A percentile compares a stretch with the other conserved stretches of the same genome.
These are phyloP conservation scores for Paramecium sonneborni DNA, from an alignment of 73 alveolate genomes.

Conservation along the genomic window DNA sequence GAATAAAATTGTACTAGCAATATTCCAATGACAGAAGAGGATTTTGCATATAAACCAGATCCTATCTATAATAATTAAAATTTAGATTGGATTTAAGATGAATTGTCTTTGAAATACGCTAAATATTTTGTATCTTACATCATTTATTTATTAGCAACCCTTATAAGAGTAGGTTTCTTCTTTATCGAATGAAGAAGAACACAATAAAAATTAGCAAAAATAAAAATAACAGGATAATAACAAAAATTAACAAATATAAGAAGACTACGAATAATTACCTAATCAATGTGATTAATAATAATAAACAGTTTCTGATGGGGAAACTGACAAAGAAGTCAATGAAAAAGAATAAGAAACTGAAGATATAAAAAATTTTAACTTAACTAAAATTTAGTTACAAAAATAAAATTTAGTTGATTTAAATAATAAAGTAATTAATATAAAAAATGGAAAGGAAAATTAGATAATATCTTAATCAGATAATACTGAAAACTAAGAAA, in stretches of 20 bases:
- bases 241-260: background rate
- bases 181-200: background rate
- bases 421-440: background rate
- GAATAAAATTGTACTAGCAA: background rate
- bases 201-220: background rate
- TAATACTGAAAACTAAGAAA: background rate
- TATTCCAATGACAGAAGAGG: conserved; percentile 26
- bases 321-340: background rate
- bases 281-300: background rate
- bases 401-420: background rate
- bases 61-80: background rate
- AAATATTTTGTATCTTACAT: background rate
- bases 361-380: background rate
- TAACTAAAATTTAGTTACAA: background rate
- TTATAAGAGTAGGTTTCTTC: background rate
- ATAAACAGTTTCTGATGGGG: background rate
- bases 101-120: background rate
- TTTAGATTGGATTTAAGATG: background rate
- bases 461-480: background rate
- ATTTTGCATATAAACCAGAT: conserved; percentile 9
- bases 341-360: background rate
- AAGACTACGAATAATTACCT: background rate
- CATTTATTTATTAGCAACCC: background rate
- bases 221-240: background rate
- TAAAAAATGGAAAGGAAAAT: background rate